A percentile compares a stretch with the other conserved stretches of the same genome.
Conservation (phyloP, 1,284 basidiomycete species). For the Rhodotorula sp. region DNA sequence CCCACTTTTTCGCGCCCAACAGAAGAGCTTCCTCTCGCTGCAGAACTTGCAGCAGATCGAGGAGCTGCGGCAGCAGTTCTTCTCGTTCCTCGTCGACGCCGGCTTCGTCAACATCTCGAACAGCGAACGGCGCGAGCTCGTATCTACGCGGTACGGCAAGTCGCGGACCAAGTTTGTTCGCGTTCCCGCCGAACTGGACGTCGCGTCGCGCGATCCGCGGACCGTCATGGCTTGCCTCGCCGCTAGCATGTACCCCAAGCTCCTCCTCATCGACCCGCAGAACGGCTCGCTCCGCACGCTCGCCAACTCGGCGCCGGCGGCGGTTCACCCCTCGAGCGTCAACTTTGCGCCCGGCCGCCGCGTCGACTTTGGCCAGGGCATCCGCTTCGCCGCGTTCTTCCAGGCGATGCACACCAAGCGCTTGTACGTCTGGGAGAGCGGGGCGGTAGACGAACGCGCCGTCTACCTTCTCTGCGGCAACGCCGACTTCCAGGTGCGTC, state of each 20-base stretch:
- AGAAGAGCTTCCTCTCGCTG: slow-evolving; percentile 42
- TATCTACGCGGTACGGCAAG: slow-evolving; percentile 65
- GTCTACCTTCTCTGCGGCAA: slow-evolving; percentile 88
- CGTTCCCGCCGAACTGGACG: slow-evolving; percentile 72
- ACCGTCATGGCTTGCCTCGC: slow-evolving; percentile 80
- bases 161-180: slow-evolving; percentile 67
- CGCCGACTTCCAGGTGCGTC: slow-evolving; percentile 68
- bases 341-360: slow-evolving; percentile 68
- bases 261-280: slow-evolving; percentile 68
- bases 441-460: slow-evolving; percentile 81
- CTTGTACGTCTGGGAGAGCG: slow-evolving; percentile 96
- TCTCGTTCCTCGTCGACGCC: slow-evolving; percentile 77
- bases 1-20: neutral
- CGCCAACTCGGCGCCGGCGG: slow-evolving; percentile 77
- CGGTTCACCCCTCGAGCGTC: slow-evolving; percentile 90
- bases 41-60: slow-evolving; percentile 95
- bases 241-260: slow-evolving; percentile 89
- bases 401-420: slow-evolving; percentile 91
- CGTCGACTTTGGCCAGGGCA: slow-evolving; percentile 64
- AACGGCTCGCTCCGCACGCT: slow-evolving; percentile 72
- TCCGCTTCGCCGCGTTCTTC: slow-evolving; percentile 79
- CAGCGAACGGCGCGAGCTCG: slow-evolving; percentile 69
- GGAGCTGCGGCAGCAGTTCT: slow-evolving; percentile 90
- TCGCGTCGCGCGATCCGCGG: slow-evolving; percentile 63
- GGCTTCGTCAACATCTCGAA: slow-evolving; percentile 75